Conservation (phyloP, 495 filamentous ascomycete genomes). For the Trichoderma parareesei region DNA sequence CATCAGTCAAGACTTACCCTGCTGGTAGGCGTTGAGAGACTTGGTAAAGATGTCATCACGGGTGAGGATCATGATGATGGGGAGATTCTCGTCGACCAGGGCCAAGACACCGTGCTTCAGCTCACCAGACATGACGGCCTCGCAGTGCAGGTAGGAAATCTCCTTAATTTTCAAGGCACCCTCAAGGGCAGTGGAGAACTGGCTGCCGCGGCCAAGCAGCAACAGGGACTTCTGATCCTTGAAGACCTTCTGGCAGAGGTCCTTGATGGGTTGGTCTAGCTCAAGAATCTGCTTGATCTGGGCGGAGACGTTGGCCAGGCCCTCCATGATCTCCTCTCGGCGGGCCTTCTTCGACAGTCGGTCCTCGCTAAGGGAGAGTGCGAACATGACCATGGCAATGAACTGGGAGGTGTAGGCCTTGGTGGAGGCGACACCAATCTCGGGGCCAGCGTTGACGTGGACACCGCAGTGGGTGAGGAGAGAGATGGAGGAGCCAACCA, state of each 20-base stretch:
- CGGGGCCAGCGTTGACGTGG: constrained; percentile 96
- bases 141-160: constrained; percentile 98
- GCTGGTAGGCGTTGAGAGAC: constrained; percentile 96
- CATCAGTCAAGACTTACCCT: constrained; percentile 51
- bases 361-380: constrained; percentile 89
- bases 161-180: constrained; percentile 99
- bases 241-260: constrained; percentile 81
- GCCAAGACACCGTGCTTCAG: constrained; percentile 97
- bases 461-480: constrained; percentile 98
- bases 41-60: constrained; percentile 93
- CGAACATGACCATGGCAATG: constrained; percentile 99
- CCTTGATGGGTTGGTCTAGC: constrained; percentile 88
- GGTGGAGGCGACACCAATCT: constrained; percentile 97
- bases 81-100: constrained; percentile 93
- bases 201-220: constrained; percentile 85
- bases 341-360: constrained; percentile 89
- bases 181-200: constrained; percentile 95
- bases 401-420: constrained; percentile 99
- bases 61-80: constrained; percentile 99
- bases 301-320: constrained; percentile 72
- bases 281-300: constrained; percentile 89
- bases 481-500: constrained; percentile 95
- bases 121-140: constrained; percentile 99
- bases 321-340: constrained; percentile 94
- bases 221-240: constrained; percentile 95